Evolutionary conservation across 148 eudicot species (phyloP), one percentile per base, ranked within the genome.

Genomic region (Rhododendron henanense): DNA sequence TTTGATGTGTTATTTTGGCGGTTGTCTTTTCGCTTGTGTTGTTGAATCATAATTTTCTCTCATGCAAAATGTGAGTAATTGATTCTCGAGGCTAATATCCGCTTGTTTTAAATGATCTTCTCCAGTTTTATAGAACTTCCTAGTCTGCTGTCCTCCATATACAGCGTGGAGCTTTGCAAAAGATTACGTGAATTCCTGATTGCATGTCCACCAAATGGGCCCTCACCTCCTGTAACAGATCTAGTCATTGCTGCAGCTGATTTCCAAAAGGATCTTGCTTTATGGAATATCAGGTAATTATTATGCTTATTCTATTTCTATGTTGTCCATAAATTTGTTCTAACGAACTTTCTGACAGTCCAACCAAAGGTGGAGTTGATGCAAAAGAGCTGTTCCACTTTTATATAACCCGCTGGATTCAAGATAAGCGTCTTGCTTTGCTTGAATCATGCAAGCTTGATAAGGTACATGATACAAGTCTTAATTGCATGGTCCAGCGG

Each of bases 101-200:
- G 16, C 47, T 45, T 47, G 61, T 83, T 39, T 65, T 10, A 21
- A 18, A 6, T 33, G 50, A 50, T 65, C 81, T 78, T 87, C 14
- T 91, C 91, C 93, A 95, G 98, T 87, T 95, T 95, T 86, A 85
- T 95, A 63, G 98, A 95, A 88, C 96, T 95, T 47, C 98, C 97
- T 28, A 93, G 94, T 86, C 94, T 95, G 80, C 92, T 95, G 47
- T 90, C 98, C 87, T 90, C 97, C 33, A 95, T 95, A 87, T 95
- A 94, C 73, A 93, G 97, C 63, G 93, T 90, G 59, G 97, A 95
- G 81, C 94, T 94, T 53, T 92, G 93, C 90, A 92, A 87, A 74
- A 91, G 97, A 84, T 89, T 93, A 79, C 92, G 92, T 7, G 94
- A 92, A 59, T 95, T 93, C 89, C 93, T 95, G 76, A 88, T 92